Evolutionary conservation across 2,329 filamentous ascomycete species (phyloP), one percentile per base, ranked within the genome.

Genomic region (Trichoderma oligosporum): DNA sequence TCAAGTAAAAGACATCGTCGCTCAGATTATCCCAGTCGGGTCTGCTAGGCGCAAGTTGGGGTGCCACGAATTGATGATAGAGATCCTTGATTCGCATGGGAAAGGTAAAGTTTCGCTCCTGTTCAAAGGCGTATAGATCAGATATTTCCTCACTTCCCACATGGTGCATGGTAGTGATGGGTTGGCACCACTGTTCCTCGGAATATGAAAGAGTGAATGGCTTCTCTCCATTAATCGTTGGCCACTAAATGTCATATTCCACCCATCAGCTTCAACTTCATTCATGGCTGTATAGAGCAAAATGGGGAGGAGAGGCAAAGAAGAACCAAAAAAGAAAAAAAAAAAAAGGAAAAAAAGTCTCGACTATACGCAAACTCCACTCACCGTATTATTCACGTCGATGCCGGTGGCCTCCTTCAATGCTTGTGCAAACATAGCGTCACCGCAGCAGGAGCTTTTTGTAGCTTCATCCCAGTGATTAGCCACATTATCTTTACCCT

Each of bases 151-250:
- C 73, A 60, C 74, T 72, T 18, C 72, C 72, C 60, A 81, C 72
- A 65, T 82, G 79, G 64, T 82, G 79, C 79, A 83, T 82, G 4
- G 81, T 82, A 2, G 77, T 72, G 42, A 82, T 71, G 7, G 80
- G 78, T 48, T 82, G 77, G 65, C 81, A 83, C 80, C 81, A 83
- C 60, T 80, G 71, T n/a, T 67, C 68, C 1, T 68, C 61, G 35
- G 72, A 71, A 59, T 74, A 82, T 1, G 75, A 73, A n/a, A 83
- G 65, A 1, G 75, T 80, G 47, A 72, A 68, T 2, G 78, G 79
- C 59, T 82, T 82, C 63, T 83, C 79, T 60, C 78, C 80, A 61
- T 83, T 82, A 61, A 82, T 74, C 42, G 78, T 77, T 1, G 81
- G 81, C 73, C 76, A 80, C 69, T 79, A 60, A n/a, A 7, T 9